Evolutionary conservation across 345 rosid species (phyloP).

Genomic region (Gynandropsis gynandra): DNA sequence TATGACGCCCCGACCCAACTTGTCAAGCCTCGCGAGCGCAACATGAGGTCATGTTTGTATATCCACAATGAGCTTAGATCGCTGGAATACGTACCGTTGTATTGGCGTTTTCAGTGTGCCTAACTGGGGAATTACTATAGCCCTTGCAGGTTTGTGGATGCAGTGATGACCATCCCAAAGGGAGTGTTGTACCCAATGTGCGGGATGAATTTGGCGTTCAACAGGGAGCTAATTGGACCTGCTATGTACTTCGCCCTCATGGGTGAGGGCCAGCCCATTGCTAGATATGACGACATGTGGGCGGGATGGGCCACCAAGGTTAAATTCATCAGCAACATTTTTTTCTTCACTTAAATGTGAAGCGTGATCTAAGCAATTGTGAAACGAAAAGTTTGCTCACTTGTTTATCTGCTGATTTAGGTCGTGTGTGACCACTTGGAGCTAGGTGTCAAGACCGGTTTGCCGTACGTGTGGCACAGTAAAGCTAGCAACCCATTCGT

Average conservation of each 20-base stretch:
- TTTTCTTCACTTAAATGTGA: too few relatives aligned
- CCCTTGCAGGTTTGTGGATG: constrained; percentile 62
- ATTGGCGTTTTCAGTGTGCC: not conserved
- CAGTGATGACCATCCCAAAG: constrained; percentile 75
- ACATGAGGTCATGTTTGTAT: constrained; percentile 42
- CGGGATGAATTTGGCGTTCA: constrained; percentile 75
- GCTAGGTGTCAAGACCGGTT: constrained; percentile 71
- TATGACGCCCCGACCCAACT: constrained; percentile 93
- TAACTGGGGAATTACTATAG: not conserved
- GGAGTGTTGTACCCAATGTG: constrained; percentile 88
- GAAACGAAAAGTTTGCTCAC: not conserved
- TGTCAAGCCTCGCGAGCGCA: constrained; percentile 82
- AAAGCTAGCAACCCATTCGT: constrained; percentile 85
- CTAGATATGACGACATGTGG: constrained; percentile 30
- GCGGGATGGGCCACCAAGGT: constrained; percentile 30
- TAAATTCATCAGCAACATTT: too few relatives aligned
- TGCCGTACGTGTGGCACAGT: constrained; percentile 91
- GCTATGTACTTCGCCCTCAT: constrained; percentile 35
- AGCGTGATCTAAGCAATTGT: too few relatives aligned
- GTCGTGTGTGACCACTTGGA: constrained; percentile 81
- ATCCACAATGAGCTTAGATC: too few relatives aligned
- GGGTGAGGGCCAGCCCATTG: constrained; percentile 32
- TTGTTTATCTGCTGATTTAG: constrained; percentile 23
- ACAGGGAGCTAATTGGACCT: constrained; percentile 47
- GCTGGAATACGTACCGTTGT: too few relatives aligned